Evolutionary conservation across 1,284 basidiomycete species (phyloP), one percentile per base, ranked within the genome.

Genomic region (Moesziomyces parantarcticus): DNA sequence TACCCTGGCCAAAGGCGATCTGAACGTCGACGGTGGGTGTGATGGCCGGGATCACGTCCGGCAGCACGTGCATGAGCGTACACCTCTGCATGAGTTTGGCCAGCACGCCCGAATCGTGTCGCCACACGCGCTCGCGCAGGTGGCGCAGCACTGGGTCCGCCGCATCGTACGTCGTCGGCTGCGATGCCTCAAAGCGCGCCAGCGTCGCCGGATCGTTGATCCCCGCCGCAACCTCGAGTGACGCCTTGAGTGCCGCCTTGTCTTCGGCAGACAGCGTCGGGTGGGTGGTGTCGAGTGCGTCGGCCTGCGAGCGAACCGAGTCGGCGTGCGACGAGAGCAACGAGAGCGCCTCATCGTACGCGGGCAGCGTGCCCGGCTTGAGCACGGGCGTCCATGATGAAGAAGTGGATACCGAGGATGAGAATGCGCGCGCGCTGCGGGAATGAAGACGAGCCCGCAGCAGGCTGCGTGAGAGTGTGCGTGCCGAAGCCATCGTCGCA

Each of bases 11-110:
- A 71, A 89, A 88, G 13, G 87, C 87, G 44, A 94, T 79, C 58
- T 89, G 89, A 6, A 94, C 84, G 81, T 95, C 92, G 22, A 92
- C 82, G 10, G 88, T 88, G 0, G 94, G 93, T 50, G 88, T 88
- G 20, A 96, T 84, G 34, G 86, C 86, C 0, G 92, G 89, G 8
- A 97, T 83, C 2, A 95, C 85, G 82, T 98, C 96, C 0, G 96
- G 95, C 4, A 97, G 87, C 53, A 98, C 89, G 52, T 90, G 86
- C 92, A 97, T 93, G 85, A 94, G 91, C 78, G 92, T 87, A 47
- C 96, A 84, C 76, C 94, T 90, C 84, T 97, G 92, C 92, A 97
- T 97, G 90, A 94, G 79, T 36, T 46, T 43, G 11, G 53, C 67
- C 8, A 78, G 53, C 21, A 66, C 54, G 9, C 72, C 72, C 11